Conservation (phyloP, 2,329 filamentous ascomycete species). For the Aspergillus sp. region DNA sequence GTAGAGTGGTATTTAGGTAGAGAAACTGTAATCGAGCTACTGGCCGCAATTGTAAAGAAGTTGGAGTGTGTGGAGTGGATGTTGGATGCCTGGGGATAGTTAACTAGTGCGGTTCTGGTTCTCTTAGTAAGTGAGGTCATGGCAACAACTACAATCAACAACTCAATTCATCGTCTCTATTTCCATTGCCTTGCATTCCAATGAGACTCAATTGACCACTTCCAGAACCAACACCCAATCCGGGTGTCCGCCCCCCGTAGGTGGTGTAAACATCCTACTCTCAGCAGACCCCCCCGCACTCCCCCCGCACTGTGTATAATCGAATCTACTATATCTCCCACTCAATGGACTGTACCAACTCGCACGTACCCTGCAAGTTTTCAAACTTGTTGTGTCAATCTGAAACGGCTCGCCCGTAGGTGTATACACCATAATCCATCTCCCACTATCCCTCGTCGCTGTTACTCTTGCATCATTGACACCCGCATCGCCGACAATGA, state of each 20-base stretch:
- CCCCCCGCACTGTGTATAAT: neutral
- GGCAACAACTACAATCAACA: too few relatives aligned
- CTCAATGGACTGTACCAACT: neutral
- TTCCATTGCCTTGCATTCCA: too few relatives aligned
- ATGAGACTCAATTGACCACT: too few relatives aligned
- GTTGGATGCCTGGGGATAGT: too few relatives aligned
- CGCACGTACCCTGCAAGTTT: neutral
- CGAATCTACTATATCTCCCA: neutral
- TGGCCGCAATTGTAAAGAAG: too few relatives aligned
- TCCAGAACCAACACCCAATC: neutral
- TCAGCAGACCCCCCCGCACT: neutral
- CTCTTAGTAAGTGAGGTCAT: too few relatives aligned
- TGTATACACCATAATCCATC: constrained; percentile 7
- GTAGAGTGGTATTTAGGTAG: too few relatives aligned
- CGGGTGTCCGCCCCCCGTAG: neutral
- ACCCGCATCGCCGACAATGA: constrained; percentile 5
- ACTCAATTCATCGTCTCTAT: too few relatives aligned
- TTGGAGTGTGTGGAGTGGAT: too few relatives aligned
- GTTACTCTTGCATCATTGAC: neutral
- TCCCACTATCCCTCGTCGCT: neutral
- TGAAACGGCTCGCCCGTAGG: neutral
- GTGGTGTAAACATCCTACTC: neutral
- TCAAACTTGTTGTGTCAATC: neutral
- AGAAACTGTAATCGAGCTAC: too few relatives aligned
- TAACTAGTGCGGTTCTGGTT: too few relatives aligned